Evolutionary conservation across 495 filamentous ascomycete species (phyloP), one percentile per base, ranked within the genome.

Genomic region (Chaetomium fimeti): DNA sequence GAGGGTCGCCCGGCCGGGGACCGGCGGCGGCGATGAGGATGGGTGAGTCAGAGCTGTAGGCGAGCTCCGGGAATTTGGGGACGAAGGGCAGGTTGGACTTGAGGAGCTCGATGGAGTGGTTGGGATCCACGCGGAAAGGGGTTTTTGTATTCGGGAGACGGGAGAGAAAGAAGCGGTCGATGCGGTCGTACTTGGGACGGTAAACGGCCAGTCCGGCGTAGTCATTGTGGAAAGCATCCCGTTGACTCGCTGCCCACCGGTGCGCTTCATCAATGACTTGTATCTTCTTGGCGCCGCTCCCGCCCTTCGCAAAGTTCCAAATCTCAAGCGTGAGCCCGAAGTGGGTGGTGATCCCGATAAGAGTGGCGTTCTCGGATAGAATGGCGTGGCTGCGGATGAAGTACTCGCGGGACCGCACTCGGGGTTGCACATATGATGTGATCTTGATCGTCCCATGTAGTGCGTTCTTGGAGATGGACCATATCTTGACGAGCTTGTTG

Each of bases 191-290:
- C 13, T 68, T 67, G 12, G 70, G 72, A 0, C 72, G 68, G 63
- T 72, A 74, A 20, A 74, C 66, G 3, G 68, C 72, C 4, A 74
- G 61, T 0, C 68, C 68, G 1, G 70, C 66, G 62, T 65, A 68
- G 58, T 64, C 57, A 45, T 53, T 67, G 38, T 71, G 64, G 59
- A 60, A 71, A 20, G 66, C 68, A 32, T 72, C 70, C 7, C 66
- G 64, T 11, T 54, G 56, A 61, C 60, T 63, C 13, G 68, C 57
- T 13, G 72, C 72, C 72, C 72, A 74, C 3, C 72, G 68, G 55
- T 74, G 70, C 0, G 66, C 72, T 53, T 74, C 72, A 8, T 74
- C 70, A 25, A 74, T 74, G 13, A 67, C 64, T 22, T 74, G 72
- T 3, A 72, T 62, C 40, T 72, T 72, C 25, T 74, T 74, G 2